Evolutionary conservation across 805 yeast species (phyloP).

Genomic region (Wickerhamiella australiensis): DNA sequence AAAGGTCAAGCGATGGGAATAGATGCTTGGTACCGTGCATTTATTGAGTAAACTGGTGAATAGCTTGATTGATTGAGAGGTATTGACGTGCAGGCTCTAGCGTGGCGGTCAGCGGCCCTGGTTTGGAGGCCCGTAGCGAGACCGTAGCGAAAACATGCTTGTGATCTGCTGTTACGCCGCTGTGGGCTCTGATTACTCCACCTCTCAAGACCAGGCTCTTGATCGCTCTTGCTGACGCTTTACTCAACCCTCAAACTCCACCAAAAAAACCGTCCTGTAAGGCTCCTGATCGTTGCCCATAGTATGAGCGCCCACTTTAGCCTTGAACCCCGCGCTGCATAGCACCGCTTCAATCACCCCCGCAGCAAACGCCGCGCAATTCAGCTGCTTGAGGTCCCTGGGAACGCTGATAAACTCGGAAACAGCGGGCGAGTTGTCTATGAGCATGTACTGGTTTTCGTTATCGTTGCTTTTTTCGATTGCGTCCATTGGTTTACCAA

Average conservation of each 20-base stretch:
- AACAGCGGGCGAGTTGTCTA: conserved; percentile 59
- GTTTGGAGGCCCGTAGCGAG: too few relatives aligned
- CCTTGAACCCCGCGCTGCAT: conserved; percentile 59
- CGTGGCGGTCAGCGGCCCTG: too few relatives aligned
- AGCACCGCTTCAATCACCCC: conserved; percentile 76
- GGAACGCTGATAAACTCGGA: conserved; percentile 69
- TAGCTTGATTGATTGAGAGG: too few relatives aligned
- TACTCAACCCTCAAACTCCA: conserved; percentile 65
- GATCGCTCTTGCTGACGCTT: too few relatives aligned
- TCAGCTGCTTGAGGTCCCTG: conserved; percentile 60
- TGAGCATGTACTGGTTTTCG: conserved; percentile 65
- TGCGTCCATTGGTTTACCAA: conserved; percentile 63
- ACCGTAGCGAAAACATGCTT: too few relatives aligned
- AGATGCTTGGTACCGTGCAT: too few relatives aligned
- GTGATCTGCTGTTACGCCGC: too few relatives aligned
- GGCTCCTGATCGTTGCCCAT: conserved; percentile 51
- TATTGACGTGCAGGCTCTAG: too few relatives aligned
- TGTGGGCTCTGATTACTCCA: too few relatives aligned
- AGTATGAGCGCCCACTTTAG: conserved; percentile 71
- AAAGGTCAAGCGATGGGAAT: too few relatives aligned
- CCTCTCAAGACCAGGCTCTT: too few relatives aligned
- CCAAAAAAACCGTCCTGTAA: conserved; percentile 58
- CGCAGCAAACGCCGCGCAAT: conserved; percentile 73
- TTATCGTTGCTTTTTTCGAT: conserved; percentile 59
- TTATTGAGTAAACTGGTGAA: too few relatives aligned